Conservation (phyloP, 768 basidiomycete genomes). For the Tremella mesenterica region DNA sequence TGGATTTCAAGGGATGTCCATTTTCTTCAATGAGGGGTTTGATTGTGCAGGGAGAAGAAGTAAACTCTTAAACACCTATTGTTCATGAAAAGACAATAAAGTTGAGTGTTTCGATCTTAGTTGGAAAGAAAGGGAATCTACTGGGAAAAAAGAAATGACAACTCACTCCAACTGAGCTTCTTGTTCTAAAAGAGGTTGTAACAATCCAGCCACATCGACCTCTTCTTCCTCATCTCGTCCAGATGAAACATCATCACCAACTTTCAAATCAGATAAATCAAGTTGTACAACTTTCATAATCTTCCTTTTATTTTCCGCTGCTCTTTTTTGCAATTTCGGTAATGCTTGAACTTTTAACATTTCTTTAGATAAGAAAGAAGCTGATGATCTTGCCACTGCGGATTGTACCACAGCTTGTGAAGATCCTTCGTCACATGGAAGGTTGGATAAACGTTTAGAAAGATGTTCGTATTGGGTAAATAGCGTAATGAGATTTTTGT, state of each 20-base stretch:
- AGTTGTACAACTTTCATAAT: conserved; percentile 18
- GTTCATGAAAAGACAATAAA: too few relatives aligned
- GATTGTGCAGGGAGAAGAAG: not conserved
- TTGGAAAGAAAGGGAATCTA: not conserved
- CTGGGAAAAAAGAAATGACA: not conserved
- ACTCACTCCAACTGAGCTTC: conserved; percentile 70
- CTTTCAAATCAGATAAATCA: conserved; percentile 1
- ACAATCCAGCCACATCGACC: conserved; percentile 60
- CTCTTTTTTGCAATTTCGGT: conserved; percentile 33
- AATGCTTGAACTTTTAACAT: conserved; percentile 70
- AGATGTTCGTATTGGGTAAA: conserved; percentile 84
- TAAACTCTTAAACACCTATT: too few relatives aligned
- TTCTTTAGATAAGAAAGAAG: conserved; percentile 73
- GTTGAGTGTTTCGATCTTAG: too few relatives aligned
- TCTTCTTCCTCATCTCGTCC: conserved; percentile 45
- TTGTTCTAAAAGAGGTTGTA: conserved; percentile 89
- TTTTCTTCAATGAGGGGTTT: not conserved
- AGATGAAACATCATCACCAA: conserved; percentile 13
- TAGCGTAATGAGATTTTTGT: conserved; percentile 73
- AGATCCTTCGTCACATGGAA: conserved; percentile 57
- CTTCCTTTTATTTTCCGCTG: conserved; percentile 21
- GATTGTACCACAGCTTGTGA: conserved; percentile 77
- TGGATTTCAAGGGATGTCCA: too few relatives aligned
- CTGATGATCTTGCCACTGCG: conserved; percentile 68
- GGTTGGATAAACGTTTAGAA: conserved; percentile 68